These are phyloP conservation scores for Aspergillus asperescens DNA, from an alignment of 495 filamentous ascomycete species.

Conservation along the genomic window DNA sequence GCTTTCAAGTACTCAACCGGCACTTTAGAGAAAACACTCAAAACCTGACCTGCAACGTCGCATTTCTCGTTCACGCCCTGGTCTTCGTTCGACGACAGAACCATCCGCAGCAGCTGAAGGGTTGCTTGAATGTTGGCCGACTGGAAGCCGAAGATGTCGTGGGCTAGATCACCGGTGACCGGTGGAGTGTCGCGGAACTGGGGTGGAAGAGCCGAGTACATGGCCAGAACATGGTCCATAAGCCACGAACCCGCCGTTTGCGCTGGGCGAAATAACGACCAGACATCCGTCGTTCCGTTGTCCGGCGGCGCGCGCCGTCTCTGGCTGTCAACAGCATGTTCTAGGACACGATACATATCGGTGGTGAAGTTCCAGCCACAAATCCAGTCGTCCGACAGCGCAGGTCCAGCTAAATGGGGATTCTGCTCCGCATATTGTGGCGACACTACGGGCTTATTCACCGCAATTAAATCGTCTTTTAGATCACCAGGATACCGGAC, in stretches of 20 bases:
- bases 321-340: background rate
- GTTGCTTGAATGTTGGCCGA: conserved; percentile 5
- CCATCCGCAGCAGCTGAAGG: conserved; percentile 2
- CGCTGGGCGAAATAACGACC: background rate
- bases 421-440: background rate
- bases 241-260: background rate
- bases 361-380: conserved; percentile 3
- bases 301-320: background rate
- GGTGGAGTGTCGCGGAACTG: background rate
- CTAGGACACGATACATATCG: conserved; percentile 2
- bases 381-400: background rate
- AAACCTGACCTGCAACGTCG: background rate
- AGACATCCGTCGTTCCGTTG: background rate
- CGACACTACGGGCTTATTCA: background rate
- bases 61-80: background rate
- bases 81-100: background rate
- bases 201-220: background rate
- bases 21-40: conserved; percentile 1
- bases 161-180: background rate
- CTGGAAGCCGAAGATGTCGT: conserved; percentile 5
- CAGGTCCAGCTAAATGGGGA: no score
- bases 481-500: background rate
- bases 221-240: background rate
- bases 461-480: background rate
- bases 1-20: conserved; percentile 3